These are phyloP conservation scores for Penicillium pulvis DNA, from an alignment of 495 filamentous ascomycete species.

Conservation along the genomic window DNA sequence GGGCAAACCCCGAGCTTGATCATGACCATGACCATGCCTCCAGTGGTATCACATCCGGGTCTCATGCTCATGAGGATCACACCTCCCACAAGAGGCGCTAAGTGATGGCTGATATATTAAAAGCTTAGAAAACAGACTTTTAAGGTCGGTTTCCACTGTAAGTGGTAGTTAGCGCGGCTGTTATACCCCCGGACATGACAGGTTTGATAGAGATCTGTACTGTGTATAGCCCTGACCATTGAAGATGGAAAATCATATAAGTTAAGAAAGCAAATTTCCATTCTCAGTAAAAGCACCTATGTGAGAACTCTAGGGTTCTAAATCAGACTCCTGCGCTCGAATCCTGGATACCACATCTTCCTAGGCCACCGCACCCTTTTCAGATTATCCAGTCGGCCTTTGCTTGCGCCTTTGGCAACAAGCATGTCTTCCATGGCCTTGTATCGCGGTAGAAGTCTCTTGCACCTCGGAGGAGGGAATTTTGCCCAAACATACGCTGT, in stretches of 20 bases:
- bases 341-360: not conserved
- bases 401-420: not conserved
- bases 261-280: not conserved
- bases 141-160: not conserved
- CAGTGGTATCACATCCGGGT: not conserved
- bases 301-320: conserved; percentile 11
- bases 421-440: not conserved
- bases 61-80: conserved; percentile 33
- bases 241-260: not conserved
- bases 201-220: conserved; percentile 13
- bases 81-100: conserved; percentile 33
- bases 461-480: not conserved
- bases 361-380: not conserved
- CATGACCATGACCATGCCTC: conserved; percentile 15
- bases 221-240: conserved; percentile 16
- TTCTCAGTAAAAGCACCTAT: not conserved
- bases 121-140: not conserved
- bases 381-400: not conserved
- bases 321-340: not conserved
- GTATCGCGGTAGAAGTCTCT: too few species aligned
- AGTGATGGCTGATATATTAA: not conserved
- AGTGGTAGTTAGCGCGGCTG: conserved; percentile 13
- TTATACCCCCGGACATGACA: conserved; percentile 18
- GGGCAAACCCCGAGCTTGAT: conserved; percentile 57
- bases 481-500: not conserved